Evolutionary conservation across 768 basidiomycete species (phyloP).

Genomic region (Mycena rosella): DNA sequence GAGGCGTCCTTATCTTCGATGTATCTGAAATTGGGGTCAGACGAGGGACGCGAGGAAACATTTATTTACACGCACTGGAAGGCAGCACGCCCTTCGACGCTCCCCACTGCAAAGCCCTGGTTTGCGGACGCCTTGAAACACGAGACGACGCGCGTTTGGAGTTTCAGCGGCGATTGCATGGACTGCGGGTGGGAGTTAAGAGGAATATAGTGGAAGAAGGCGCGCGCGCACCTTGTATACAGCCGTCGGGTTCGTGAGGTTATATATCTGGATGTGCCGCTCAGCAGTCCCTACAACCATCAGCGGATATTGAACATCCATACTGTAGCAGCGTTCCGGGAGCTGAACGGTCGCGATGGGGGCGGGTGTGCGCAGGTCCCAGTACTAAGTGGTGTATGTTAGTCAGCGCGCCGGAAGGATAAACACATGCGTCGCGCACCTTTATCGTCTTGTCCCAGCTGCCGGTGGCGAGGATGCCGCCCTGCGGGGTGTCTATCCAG

Average conservation of each 20-base stretch:
- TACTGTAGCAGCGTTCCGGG: constrained; percentile 89
- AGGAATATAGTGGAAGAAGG: neutral
- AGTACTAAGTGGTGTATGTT: constrained; percentile 74
- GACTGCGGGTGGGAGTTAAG: constrained; percentile 58
- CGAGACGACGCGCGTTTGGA: constrained; percentile 90
- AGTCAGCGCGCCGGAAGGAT: constrained; percentile 2
- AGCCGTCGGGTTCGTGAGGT: constrained; percentile 83
- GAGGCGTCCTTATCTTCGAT: constrained; percentile 85
- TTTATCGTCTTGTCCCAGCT: constrained; percentile 99
- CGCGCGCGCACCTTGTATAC: constrained; percentile 81
- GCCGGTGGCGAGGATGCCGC: constrained; percentile 88
- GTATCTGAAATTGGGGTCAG: constrained; percentile 62
- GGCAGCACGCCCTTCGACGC: constrained; percentile 92
- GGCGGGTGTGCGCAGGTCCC: constrained; percentile 84
- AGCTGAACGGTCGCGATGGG: constrained; percentile 85
- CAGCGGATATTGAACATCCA: constrained; percentile 85
- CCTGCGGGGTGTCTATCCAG: constrained; percentile 82
- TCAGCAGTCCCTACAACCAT: constrained; percentile 96
- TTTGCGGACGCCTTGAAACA: constrained; percentile 78
- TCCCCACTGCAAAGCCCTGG: constrained; percentile 86
- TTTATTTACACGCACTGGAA: constrained; percentile 76
- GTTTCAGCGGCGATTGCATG: constrained; percentile 88
- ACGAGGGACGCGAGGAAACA: neutral
- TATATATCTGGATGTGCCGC: constrained; percentile 90
- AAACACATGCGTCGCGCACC: constrained; percentile 59